phyloP scores from a whole-genome alignment of 2,329 filamentous ascomycete species.

The Fusarium setosum region DNA sequence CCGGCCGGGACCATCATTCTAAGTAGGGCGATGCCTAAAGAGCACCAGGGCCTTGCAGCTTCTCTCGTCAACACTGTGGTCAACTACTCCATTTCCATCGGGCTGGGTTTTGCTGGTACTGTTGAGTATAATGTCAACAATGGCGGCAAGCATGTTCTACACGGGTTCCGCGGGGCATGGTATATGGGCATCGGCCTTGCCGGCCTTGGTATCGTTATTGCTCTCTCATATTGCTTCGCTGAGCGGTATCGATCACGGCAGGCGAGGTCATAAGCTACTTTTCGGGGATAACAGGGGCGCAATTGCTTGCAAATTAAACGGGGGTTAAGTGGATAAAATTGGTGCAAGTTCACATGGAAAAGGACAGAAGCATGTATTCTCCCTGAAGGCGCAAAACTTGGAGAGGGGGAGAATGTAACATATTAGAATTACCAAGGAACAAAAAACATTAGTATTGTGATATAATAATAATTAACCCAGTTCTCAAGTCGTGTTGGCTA shows the following conservation, averaged over 20 bases:
- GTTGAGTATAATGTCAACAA: constrained; percentile 57
- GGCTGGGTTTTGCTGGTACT: constrained; percentile 71
- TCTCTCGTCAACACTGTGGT: constrained; percentile 69
- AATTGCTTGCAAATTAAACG: too few species aligned
- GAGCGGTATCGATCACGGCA: constrained; percentile 9
- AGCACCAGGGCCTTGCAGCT: constrained; percentile 54
- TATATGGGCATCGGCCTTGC: constrained; percentile 55
- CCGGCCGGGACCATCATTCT: constrained; percentile 69
- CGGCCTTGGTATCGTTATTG: constrained; percentile 49
- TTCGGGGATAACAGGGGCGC: too few species aligned
- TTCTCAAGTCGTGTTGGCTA: too few species aligned
- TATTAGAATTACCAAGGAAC: too few species aligned
- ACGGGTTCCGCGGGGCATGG: constrained; percentile 52
- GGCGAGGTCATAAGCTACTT: background rate
- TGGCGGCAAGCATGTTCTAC: constrained; percentile 42
- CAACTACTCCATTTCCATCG: constrained; percentile 73
- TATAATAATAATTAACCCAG: too few species aligned
- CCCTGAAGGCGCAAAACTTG: too few species aligned
- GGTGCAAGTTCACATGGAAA: too few species aligned
- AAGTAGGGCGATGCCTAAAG: constrained; percentile 54
- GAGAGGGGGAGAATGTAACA: too few species aligned
- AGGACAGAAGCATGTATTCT: too few species aligned
- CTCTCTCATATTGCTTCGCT: constrained; percentile 12
- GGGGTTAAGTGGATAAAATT: too few species aligned
- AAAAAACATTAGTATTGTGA: too few species aligned